A percentile compares a stretch with the other conserved stretches of the same genome.
Evolutionary conservation across 257 asterid species (phyloP).

Genomic region (Oldenlandia corymbosa): DNA sequence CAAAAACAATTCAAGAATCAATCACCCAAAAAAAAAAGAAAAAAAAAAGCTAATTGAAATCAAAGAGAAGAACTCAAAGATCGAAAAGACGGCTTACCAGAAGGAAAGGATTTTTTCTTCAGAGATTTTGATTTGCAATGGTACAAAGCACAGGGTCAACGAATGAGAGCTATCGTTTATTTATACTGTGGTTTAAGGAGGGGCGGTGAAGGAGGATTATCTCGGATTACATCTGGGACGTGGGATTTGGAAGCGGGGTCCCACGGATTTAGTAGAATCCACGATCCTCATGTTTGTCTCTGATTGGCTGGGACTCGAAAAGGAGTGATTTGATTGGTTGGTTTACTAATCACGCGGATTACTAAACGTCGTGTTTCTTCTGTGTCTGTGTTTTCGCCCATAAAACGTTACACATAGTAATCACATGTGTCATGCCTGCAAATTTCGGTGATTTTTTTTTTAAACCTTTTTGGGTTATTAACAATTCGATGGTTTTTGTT

Average conservation of each 20-base stretch:
- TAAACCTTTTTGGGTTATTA: too few relatives aligned
- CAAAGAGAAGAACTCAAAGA: too few relatives aligned
- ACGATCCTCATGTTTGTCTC: conserved; percentile 23
- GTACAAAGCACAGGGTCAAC: neutral
- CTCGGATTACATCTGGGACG: neutral
- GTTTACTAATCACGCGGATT: conserved; percentile 26
- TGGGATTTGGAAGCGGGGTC: too few relatives aligned
- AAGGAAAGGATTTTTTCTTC: too few relatives aligned
- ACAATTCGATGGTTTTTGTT: too few relatives aligned
- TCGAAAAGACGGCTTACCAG: too few relatives aligned
- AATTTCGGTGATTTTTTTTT: too few relatives aligned
- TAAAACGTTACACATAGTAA: too few relatives aligned
- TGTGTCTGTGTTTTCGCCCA: conserved; percentile 21
- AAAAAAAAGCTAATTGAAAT: too few relatives aligned
- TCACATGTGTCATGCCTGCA: too few relatives aligned
- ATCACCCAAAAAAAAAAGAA: too few relatives aligned
- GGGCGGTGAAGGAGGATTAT: neutral
- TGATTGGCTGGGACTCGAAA: conserved; percentile 27
- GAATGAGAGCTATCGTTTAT: neutral
- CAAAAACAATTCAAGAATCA: too few relatives aligned
- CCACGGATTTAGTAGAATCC: neutral
- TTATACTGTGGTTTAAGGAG: neutral
- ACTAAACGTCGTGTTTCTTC: conserved; percentile 41
- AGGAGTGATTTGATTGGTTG: conserved; percentile 21
- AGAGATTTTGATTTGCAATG: neutral